phyloP scores from a whole-genome alignment of 1,284 basidiomycete genomes.

The Violaceomyces palustris region DNA sequence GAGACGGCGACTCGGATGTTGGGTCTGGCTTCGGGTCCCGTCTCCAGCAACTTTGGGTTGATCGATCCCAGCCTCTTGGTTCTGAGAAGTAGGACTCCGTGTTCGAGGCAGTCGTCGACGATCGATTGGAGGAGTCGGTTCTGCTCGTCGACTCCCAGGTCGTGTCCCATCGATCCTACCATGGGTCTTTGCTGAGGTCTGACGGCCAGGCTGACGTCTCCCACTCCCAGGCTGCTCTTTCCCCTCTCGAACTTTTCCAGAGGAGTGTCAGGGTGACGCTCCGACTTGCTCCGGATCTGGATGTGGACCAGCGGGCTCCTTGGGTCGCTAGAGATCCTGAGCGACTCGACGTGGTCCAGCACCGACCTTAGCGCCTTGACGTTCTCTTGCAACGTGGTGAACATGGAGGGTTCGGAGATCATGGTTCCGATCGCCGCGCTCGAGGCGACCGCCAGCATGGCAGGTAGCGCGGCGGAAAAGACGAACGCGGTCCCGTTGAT shows the following conservation, averaged over 20 bases:
- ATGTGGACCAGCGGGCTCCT: slow-evolving; percentile 85
- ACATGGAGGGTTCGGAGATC: slow-evolving; percentile 62
- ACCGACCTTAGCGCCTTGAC: slow-evolving; percentile 68
- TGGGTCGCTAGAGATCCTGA: slow-evolving; percentile 75
- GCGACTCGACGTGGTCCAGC: slow-evolving; percentile 70
- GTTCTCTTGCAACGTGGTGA: slow-evolving; percentile 75
- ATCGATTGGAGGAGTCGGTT: slow-evolving; percentile 37
- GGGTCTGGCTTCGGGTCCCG: slow-evolving; percentile 59
- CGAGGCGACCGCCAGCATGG: slow-evolving; percentile 78
- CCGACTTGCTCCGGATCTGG: slow-evolving; percentile 58
- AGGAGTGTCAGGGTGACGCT: slow-evolving; percentile 38
- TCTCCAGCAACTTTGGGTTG: slow-evolving; percentile 34
- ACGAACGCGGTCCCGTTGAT: slow-evolving; percentile 96
- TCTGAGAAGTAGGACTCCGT: slow-evolving; percentile 37
- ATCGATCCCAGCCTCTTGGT: slow-evolving; percentile 41
- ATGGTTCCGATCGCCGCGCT: slow-evolving; percentile 78
- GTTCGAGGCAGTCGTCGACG: slow-evolving; percentile 38
- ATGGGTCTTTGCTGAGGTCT: slow-evolving; percentile 6
- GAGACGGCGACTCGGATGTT: slow-evolving; percentile 78
- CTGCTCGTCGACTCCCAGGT: slow-evolving; percentile 38
- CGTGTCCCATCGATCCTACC: slow-evolving; percentile 14
- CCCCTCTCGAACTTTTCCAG: slow-evolving; percentile 28
- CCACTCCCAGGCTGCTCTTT: slow-evolving; percentile 21
- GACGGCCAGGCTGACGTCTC: slow-evolving; percentile 18
- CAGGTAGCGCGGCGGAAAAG: slow-evolving; percentile 91